Evolutionary conservation across 441 rosid genomes (phyloP), one percentile per base, ranked within the genome.

Genomic region (Melianthus villosus): DNA sequence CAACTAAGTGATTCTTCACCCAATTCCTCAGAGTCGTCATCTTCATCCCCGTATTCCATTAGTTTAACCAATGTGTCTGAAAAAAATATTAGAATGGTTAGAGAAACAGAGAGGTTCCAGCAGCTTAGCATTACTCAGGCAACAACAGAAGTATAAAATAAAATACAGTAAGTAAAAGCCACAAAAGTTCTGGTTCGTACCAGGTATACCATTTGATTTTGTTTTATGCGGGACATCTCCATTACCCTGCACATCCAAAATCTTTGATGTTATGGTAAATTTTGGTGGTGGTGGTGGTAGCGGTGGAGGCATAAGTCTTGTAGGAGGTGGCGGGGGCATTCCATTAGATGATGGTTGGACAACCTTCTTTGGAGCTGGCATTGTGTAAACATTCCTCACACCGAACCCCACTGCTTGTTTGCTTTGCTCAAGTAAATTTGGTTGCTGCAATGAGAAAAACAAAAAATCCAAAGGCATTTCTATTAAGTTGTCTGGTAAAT

Each of bases 41-140:
- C 87, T 13, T 82, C 97, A 3, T 87, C 85, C n/a, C 95, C 83
- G 53, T 87, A 78, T 51, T 84, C 82, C 85, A 83, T 72, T 56
- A 87, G 57, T 64, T 83, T 79, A 46, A 81, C 68, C 57, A 83
- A 66, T 26, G 97, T 89, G 56, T 83, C 97, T 74, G 84, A 49
- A 59, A 68, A n/a, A n/a, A n/a, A n/a, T n/a, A n/a, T n/a, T n/a
- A n/a, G n/a, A n/a, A n/a, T n/a, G n/a, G n/a, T n/a, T n/a, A n/a
- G n/a, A n/a, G n/a, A n/a, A n/a, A n/a, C n/a, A n/a, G n/a, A n/a
- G n/a, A n/a, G 16, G 54, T 46, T 39, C 25, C 26, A 13, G 39
- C 11, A 16, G 23, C 20, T 49, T 15, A 26, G 33, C 13, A 30
- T 1, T 13, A 27, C 22, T 16, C 19, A 17, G 4, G 20, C 12